Conservation (phyloP, 305 asterid genomes). For the Ilex paraguariensis region DNA sequence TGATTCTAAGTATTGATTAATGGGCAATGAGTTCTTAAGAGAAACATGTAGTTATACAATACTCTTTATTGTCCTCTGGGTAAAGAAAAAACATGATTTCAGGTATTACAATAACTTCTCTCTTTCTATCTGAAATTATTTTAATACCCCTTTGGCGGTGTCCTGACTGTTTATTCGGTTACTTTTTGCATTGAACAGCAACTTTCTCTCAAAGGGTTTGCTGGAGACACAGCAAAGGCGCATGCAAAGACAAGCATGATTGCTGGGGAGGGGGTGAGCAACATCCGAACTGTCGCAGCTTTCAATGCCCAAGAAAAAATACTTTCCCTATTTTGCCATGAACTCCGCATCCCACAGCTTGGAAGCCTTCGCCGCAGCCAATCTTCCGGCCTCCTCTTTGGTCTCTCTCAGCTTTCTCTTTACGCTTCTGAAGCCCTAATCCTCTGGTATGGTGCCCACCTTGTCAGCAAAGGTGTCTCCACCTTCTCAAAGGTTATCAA, state of each 20-base stretch:
- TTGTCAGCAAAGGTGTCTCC: background rate
- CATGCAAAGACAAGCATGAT: constrained; percentile 4
- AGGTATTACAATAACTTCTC: background rate
- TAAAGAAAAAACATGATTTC: background rate
- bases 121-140: too few species aligned
- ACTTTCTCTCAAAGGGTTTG: constrained; percentile 5
- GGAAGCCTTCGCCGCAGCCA: constrained; percentile 1
- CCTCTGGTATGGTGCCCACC: constrained; percentile 2
- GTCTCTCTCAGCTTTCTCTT: constrained; percentile 1
- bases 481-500: constrained; percentile 2
- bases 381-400: background rate
- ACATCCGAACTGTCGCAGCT: constrained; percentile 3
- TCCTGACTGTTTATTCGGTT: background rate
- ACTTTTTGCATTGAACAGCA: background rate
- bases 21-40: too few species aligned
- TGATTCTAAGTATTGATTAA: too few species aligned
- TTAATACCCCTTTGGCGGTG: background rate
- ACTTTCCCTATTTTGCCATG: background rate
- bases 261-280: constrained; percentile 4
- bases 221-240: constrained; percentile 5
- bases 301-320: constrained; percentile 4
- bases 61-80: too few species aligned
- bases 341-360: background rate
- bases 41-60: background rate
- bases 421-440: constrained; percentile 3